A percentile compares a stretch with the other conserved stretches of the same genome.
phyloP scores from a whole-genome alignment of 73 alveolate genomes.

The Tetrahymena borealis region DNA sequence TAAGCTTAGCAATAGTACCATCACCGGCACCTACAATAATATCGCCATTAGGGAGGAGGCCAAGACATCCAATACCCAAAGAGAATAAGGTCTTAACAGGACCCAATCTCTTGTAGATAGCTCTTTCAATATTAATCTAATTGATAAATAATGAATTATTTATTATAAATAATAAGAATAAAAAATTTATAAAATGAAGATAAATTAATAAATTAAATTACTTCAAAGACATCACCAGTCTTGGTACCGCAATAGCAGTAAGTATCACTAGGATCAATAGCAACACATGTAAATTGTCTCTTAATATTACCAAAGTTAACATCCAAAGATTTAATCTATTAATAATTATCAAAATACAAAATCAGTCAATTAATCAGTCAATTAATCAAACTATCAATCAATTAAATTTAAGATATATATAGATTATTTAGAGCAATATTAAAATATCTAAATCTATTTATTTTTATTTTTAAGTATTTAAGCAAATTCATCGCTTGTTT shows the following conservation, averaged over 20 bases:
- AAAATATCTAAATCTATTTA: no score
- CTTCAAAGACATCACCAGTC: slow-evolving; percentile 86
- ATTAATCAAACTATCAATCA: no score
- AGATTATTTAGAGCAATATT: no score
- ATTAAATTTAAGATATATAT: no score
- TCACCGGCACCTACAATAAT: slow-evolving; percentile 89
- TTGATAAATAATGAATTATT: no score
- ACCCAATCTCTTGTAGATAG: slow-evolving; percentile 73
- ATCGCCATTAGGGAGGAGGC: slow-evolving; percentile 86
- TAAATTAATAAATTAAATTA: neutral
- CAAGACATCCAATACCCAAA: slow-evolving; percentile 60
- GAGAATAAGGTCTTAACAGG: slow-evolving; percentile 75
- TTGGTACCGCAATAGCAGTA: slow-evolving; percentile 73
- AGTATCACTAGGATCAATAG: slow-evolving; percentile 70
- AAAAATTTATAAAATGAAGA: neutral
- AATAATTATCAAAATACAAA: no score
- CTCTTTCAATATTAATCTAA: slow-evolving; percentile 60
- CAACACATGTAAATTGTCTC: slow-evolving; percentile 67
- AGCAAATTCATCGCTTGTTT: no score
- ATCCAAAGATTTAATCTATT: slow-evolving; percentile 48
- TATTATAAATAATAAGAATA: no score
- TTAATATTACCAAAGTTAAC: slow-evolving; percentile 81
- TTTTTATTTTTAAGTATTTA: no score
- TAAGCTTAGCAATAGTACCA: slow-evolving; percentile 81
- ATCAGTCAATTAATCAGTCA: no score